phyloP scores from a whole-genome alignment of 805 yeast genomes.

The Pichia pseudocactophila region DNA sequence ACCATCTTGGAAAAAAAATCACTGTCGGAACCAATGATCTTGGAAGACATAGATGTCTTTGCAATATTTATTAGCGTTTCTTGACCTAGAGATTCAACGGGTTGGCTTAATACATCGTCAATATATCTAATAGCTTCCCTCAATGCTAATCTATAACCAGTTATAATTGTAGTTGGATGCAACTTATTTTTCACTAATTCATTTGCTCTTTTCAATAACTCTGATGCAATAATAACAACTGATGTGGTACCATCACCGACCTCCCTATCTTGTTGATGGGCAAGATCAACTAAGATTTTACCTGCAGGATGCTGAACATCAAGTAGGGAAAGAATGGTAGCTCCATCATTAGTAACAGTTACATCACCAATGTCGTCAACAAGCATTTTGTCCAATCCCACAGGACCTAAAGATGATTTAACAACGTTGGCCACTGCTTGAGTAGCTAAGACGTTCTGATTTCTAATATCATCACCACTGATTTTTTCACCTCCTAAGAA shows the following conservation, averaged over 20 bases:
- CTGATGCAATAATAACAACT: conserved; percentile 93
- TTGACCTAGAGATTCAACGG: conserved; percentile 73
- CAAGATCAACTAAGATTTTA: conserved; percentile 89
- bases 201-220: conserved; percentile 83
- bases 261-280: conserved; percentile 98
- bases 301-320: conserved; percentile 99
- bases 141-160: conserved; percentile 90
- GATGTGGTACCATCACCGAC: conserved; percentile 92
- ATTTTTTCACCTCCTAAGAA: conserved; percentile 94
- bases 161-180: conserved; percentile 96
- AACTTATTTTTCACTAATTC: conserved; percentile 87
- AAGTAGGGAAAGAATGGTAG: conserved; percentile 80
- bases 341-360: conserved; percentile 98
- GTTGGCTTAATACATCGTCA: conserved; percentile 71
- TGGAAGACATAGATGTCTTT: conserved; percentile 93
- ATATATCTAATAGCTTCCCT: conserved; percentile 86
- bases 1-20: conserved; percentile 86
- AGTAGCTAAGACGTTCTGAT: conserved; percentile 93
- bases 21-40: conserved; percentile 89
- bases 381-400: conserved; percentile 95
- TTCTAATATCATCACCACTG: conserved; percentile 93
- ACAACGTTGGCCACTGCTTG: conserved; percentile 76
- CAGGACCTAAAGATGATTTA: conserved; percentile 94
- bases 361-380: conserved; percentile 99
- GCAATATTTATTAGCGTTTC: conserved; percentile 87